These are phyloP conservation scores for Lactarius indigo DNA, from an alignment of 768 basidiomycete genomes.

Conservation along the genomic window DNA sequence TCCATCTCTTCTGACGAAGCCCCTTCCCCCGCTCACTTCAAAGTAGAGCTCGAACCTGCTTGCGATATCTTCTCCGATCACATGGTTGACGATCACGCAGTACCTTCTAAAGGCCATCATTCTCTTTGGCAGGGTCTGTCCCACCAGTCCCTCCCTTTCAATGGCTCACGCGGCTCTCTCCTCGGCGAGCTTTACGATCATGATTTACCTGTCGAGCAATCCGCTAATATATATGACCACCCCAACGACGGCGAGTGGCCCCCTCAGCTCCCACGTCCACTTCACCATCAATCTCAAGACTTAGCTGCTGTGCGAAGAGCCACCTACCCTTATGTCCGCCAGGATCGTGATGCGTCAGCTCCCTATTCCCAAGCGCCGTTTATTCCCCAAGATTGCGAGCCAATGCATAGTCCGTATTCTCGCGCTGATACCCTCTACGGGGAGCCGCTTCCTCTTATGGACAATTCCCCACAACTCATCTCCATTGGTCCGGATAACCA, in stretches of 20 bases:
- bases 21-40: slow-evolving; percentile 37
- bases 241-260: slow-evolving; percentile 26
- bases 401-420: slow-evolving; percentile 31
- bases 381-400: slow-evolving; percentile 42
- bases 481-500: slow-evolving; percentile 36
- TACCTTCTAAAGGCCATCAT: slow-evolving; percentile 41
- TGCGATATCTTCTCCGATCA: slow-evolving; percentile 50
- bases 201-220: slow-evolving; percentile 40
- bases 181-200: slow-evolving; percentile 71
- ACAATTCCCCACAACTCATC: slow-evolving; percentile 38
- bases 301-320: slow-evolving; percentile 54
- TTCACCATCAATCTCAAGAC: slow-evolving; percentile 38
- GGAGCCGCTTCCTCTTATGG: slow-evolving; percentile 38
- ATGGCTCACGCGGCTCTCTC: slow-evolving; percentile 48
- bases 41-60: slow-evolving; percentile 45
- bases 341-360: slow-evolving; percentile 53
- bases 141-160: slow-evolving; percentile 33
- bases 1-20: slow-evolving; percentile 30
- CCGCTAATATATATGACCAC: slow-evolving; percentile 28
- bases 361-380: slow-evolving; percentile 44
- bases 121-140: slow-evolving; percentile 36
- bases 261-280: slow-evolving; percentile 27
- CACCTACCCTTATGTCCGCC: slow-evolving; percentile 73
- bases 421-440: slow-evolving; percentile 39
- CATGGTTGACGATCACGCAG: slow-evolving; percentile 41